Conservation (phyloP, 129 eudicot genomes). For the Saussurea involucrata region DNA sequence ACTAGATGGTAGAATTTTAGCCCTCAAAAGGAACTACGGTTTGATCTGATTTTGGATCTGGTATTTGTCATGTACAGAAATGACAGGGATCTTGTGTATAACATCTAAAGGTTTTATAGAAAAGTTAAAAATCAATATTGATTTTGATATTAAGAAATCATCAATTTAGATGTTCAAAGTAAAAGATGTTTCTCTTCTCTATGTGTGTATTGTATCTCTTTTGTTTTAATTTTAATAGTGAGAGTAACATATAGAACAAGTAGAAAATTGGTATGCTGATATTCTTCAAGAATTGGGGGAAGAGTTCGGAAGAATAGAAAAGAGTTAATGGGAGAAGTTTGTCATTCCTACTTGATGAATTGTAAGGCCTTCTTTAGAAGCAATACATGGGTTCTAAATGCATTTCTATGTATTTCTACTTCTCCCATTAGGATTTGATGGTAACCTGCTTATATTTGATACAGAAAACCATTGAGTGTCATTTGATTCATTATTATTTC, state of each 20-base stretch:
- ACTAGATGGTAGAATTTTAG: background rate
- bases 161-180: background rate
- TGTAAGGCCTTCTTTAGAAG: no score
- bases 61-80: conserved; percentile 3
- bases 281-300: no score
- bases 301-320: no score
- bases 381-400: background rate
- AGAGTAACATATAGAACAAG: background rate
- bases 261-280: no score
- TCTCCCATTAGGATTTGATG: background rate
- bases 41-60: conserved; percentile 8
- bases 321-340: no score
- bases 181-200: no score
- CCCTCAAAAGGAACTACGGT: background rate
- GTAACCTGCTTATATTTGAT: background rate
- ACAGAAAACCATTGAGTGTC: background rate
- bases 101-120: background rate
- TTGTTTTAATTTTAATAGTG: no score
- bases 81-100: background rate
- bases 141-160: background rate
- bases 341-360: no score
- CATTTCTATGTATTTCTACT: background rate
- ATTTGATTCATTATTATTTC: background rate
- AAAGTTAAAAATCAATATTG: background rate
- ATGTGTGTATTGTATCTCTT: no score